Conservation (phyloP, 208 protist species). For the Herpetomonas samuelpessoai region DNA sequence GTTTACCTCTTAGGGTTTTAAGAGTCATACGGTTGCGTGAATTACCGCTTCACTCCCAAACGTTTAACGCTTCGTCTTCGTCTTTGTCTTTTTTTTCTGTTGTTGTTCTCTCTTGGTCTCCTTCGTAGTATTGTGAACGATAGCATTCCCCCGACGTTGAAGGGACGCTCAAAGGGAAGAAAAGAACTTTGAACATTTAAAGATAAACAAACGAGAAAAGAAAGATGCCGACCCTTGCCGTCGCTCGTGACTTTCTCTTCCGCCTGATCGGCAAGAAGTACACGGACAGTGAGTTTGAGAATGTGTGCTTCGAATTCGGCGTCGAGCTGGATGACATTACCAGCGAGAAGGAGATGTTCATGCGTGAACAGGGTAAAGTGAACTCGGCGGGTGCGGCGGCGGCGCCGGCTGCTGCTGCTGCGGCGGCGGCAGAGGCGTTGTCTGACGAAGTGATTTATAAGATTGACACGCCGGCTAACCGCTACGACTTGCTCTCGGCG, state of each 20-base stretch:
- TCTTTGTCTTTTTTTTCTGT: constrained; percentile 11
- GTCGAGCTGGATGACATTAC: constrained; percentile 99
- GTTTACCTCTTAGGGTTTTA: too few relatives aligned
- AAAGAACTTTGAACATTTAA: too few relatives aligned
- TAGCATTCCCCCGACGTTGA: too few relatives aligned
- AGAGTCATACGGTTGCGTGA: too few relatives aligned
- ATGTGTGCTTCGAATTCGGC: constrained; percentile 98
- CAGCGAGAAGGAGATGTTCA: constrained; percentile 92
- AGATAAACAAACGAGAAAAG: too few relatives aligned
- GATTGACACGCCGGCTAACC: constrained; percentile 98
- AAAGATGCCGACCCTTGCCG: constrained; percentile 90
- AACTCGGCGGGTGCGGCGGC: constrained; percentile 1
- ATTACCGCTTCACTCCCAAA: constrained; percentile 12
- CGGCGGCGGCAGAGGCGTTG: constrained; percentile 56
- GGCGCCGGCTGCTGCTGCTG: background rate
- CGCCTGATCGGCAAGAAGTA: constrained; percentile 73
- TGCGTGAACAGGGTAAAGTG: constrained; percentile 78
- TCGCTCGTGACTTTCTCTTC: constrained; percentile 75
- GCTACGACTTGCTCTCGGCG: constrained; percentile 97
- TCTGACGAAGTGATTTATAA: constrained; percentile 95
- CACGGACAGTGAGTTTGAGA: constrained; percentile 94
- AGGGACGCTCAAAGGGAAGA: too few relatives aligned
- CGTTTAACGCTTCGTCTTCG: constrained; percentile 7
- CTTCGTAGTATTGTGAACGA: background rate
- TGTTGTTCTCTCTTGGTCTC: constrained; percentile 10